Percentiles rank a stretch among this genome's conserved stretches.
These are phyloP conservation scores for Lactuca sativa DNA, from an alignment of 129 eudicot species.

Conservation along the genomic window DNA sequence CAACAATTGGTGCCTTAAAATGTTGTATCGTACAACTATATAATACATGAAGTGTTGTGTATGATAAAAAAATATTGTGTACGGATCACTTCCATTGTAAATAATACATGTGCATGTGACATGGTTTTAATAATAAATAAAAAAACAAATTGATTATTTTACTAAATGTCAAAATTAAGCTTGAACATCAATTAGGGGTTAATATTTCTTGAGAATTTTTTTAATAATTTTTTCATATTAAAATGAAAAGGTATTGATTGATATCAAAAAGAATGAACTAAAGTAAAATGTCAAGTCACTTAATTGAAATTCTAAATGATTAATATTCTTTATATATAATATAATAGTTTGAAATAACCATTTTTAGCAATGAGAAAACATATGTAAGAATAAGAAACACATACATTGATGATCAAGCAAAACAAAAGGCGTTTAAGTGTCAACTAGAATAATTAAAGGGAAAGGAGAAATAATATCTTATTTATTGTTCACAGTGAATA, in stretches of 20 bases:
- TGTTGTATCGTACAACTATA: no score
- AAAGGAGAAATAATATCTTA: neutral
- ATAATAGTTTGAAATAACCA: neutral
- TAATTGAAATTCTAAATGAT: constrained; percentile 3
- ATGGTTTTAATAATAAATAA: no score
- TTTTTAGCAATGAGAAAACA: neutral
- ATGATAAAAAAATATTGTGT: no score
- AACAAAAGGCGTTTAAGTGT: constrained; percentile 8
- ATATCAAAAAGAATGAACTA: constrained; percentile 1
- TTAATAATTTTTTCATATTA: neutral
- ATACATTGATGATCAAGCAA: neutral
- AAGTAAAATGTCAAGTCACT: constrained; percentile 14
- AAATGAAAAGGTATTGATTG: neutral
- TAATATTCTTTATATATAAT: constrained; percentile 2
- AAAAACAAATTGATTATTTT: no score
- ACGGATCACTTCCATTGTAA: no score
- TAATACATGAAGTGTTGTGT: no score
- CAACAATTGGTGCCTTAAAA: no score
- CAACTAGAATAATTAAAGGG: constrained; percentile 7
- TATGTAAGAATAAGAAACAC: neutral
- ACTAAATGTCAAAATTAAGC: no score
- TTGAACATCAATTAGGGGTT: no score
- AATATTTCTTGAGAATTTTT: no score
- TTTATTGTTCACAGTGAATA: neutral
- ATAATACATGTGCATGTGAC: no score